Base-by-base conservation (phyloP, 495 filamentous ascomycete species). In the Penicillium canescens region DNA sequence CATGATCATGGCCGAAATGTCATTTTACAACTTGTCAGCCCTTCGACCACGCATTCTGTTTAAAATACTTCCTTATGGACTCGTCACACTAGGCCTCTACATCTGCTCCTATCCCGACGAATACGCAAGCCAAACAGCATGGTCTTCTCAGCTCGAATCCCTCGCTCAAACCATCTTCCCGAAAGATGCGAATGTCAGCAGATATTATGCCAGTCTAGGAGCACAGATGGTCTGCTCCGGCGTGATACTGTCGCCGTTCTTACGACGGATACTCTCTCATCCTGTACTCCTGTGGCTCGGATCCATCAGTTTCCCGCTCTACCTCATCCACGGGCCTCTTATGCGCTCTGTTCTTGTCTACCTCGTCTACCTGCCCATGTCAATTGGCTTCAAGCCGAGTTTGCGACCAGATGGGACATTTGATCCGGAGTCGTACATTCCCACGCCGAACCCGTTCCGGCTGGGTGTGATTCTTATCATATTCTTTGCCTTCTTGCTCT, bases 271-370 rank as follows among this genome's bases (percentile, higher is more conserved):
- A n/a, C 59, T 65, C 6, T 54, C 61, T 5, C 31, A 41, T 6
- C 58, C 52, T 0, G 21, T 54, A 12, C 38, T 65, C 31, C 43
- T 54, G 10, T 65, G 55, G 41, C 14, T 65, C 5, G 61, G 61
- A 6, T 51, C 48, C 0, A 56, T 65, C 13, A 58, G 52, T 13
- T 65, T 65, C 40, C 59, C 61, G 1, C 39, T 65, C 4, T 65
- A 65, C 36, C 45, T 65, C 1, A 8, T 65, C 12, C 61, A 62
- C 42, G 52, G 54, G 12, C 55, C 59, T 3, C 33, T 62, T 1
- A 65, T 65, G 24, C 55, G 61, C 18, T 58, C 61, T 0, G 52
- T 62, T 4, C 28, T 65, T 7, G 53, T 55, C 7, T 55, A 55
- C 14, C 46, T 55, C n/a, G 18, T 55, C n/a, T 55, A 55, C 34